phyloP scores from a whole-genome alignment of 257 asterid species.

The Solanum sparsipilum region DNA sequence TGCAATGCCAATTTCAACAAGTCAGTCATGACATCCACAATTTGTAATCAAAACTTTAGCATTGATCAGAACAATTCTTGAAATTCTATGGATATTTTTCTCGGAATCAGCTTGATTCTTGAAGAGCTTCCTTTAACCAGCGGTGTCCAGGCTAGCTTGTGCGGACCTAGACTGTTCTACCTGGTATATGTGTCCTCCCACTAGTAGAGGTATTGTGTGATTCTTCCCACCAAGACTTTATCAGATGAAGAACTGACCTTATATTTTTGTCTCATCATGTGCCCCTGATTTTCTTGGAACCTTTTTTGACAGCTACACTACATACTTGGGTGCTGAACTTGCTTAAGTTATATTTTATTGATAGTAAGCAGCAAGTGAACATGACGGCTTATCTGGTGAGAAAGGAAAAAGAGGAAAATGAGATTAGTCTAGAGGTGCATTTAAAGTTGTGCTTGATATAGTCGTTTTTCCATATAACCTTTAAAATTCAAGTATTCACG shows the following conservation, averaged over 20 bases:
- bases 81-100: not conserved
- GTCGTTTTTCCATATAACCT: not conserved
- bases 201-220: not conserved
- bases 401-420: not conserved
- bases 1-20: not conserved
- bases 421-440: not conserved
- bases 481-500: not conserved
- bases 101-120: not conserved
- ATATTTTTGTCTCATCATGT: not conserved
- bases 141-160: not conserved
- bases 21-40: not conserved
- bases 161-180: not conserved
- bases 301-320: not conserved
- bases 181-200: not conserved
- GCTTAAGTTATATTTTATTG: not conserved
- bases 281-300: not conserved
- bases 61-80: not conserved
- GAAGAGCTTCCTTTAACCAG: not conserved
- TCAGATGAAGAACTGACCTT: not conserved
- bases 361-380: not conserved
- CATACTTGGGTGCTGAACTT: not conserved
- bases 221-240: not conserved
- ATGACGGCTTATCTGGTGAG: not conserved
- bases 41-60: not conserved
- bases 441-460: not conserved